Conservation (phyloP, 306 rosid genomes). For the Benincasa hispida region DNA sequence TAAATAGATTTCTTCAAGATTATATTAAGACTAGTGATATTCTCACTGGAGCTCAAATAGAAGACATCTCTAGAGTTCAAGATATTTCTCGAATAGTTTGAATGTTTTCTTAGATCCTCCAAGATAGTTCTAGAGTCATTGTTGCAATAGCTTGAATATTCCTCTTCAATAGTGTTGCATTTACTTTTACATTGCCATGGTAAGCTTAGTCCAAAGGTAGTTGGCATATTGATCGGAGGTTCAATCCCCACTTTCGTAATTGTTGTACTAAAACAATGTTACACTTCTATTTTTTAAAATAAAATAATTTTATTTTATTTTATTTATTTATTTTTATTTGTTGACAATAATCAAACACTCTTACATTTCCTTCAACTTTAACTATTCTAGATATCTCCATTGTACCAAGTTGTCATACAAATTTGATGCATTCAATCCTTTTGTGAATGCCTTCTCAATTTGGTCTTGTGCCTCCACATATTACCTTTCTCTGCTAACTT, state of each 20-base stretch:
- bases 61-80: not conserved
- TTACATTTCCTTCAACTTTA: not conserved
- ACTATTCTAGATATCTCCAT: not conserved
- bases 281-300: too few relatives aligned
- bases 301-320: too few relatives aligned
- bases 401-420: not conserved
- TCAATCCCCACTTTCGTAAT: too few relatives aligned
- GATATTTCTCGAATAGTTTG: not conserved
- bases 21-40: not conserved
- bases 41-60: not conserved
- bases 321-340: too few relatives aligned
- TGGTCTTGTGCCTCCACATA: not conserved
- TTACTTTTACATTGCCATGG: not conserved
- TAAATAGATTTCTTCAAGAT: not conserved
- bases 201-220: too few relatives aligned
- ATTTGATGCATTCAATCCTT: not conserved
- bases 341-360: too few relatives aligned
- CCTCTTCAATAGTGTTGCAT: not conserved
- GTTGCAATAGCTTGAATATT: not conserved
- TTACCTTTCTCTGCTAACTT: not conserved
- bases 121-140: not conserved
- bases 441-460: not conserved
- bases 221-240: too few relatives aligned
- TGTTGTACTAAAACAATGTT: too few relatives aligned
- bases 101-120: not conserved